A percentile compares a stretch with the other conserved stretches of the same genome.
Conservation (phyloP, 2,329 filamentous ascomycete genomes). For the Blastomyces percursus region DNA sequence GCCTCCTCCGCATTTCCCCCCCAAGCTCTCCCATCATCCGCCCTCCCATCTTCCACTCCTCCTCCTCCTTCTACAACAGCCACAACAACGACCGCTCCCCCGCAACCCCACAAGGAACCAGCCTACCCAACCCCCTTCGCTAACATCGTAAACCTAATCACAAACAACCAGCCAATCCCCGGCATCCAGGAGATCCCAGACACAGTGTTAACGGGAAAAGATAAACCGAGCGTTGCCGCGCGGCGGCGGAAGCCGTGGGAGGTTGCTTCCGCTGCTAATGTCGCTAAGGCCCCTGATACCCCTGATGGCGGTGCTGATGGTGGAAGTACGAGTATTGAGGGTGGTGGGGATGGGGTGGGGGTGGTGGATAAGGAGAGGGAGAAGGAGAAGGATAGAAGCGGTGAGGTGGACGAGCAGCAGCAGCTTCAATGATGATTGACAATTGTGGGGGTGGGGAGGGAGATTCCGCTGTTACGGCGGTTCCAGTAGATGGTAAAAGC, state of each 20-base stretch:
- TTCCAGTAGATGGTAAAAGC: neutral
- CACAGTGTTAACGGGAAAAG: slow-evolving; percentile 61
- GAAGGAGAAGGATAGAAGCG: neutral
- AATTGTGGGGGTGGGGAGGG: neutral
- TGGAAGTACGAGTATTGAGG: too few species aligned
- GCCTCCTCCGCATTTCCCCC: neutral
- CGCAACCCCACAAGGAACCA: slow-evolving; percentile 34
- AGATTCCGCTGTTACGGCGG: neutral
- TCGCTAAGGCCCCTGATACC: too few species aligned
- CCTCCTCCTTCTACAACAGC: neutral
- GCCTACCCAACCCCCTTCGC: slow-evolving; percentile 74
- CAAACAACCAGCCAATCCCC: slow-evolving; percentile 69
- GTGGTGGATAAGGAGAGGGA: neutral
- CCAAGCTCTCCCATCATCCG: neutral
- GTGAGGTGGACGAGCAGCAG: neutral
- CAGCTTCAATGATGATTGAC: neutral
- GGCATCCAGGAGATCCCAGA: slow-evolving; percentile 81
- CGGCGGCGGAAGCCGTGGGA: slow-evolving; percentile 70
- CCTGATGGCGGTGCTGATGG: too few species aligned
- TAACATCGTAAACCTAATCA: slow-evolving; percentile 75
- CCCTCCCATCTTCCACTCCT: neutral
- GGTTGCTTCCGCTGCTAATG: slow-evolving; percentile 29
- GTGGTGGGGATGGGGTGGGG: neutral
- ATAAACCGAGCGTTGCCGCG: slow-evolving; percentile 44
- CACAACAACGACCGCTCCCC: neutral